phyloP scores from a whole-genome alignment of 192 early-diverging fungal species.

The Coemansia sp. region DNA sequence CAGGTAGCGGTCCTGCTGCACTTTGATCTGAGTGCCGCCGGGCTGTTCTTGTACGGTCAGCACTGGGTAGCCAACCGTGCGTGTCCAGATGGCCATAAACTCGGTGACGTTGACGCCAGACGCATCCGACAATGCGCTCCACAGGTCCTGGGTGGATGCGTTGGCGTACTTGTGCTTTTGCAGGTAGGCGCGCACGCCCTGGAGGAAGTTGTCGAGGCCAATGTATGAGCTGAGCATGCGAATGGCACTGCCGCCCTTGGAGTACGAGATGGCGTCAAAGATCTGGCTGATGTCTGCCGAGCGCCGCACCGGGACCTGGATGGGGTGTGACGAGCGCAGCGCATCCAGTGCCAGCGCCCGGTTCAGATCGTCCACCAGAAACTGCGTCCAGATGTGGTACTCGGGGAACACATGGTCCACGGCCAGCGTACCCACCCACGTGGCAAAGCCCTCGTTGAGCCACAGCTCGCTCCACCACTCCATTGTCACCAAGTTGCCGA shows the following conservation, averaged over 20 bases:
- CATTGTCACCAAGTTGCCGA: slow-evolving; percentile 86
- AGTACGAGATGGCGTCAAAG: slow-evolving; percentile 84
- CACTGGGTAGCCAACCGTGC: slow-evolving; percentile 65
- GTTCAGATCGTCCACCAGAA: slow-evolving; percentile 62
- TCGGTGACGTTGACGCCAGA: slow-evolving; percentile 63
- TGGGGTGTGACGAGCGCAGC: slow-evolving; percentile 77
- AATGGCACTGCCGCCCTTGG: slow-evolving; percentile 77
- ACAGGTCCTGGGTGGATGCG: slow-evolving; percentile 74
- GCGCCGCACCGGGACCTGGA: slow-evolving; percentile 70
- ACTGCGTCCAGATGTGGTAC: slow-evolving; percentile 75
- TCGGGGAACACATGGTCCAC: slow-evolving; percentile 73
- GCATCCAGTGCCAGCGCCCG: slow-evolving; percentile 70
- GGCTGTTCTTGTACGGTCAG: slow-evolving; percentile 58
- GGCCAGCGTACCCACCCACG: slow-evolving; percentile 70
- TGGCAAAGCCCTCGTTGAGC: slow-evolving; percentile 89
- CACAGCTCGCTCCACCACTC: slow-evolving; percentile 69
- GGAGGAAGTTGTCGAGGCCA: slow-evolving; percentile 51
- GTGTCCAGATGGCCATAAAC: slow-evolving; percentile 77
- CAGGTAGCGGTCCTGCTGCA: slow-evolving; percentile 69
- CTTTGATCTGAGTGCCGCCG: slow-evolving; percentile 43
- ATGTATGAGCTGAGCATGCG: slow-evolving; percentile 73
- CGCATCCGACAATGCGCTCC: slow-evolving; percentile 62
- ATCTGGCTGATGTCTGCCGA: slow-evolving; percentile 77
- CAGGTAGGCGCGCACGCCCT: slow-evolving; percentile 61
- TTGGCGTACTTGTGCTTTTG: slow-evolving; percentile 67